Evolutionary conservation across 139 green algal genomes (phyloP), one percentile per base, ranked within the genome.

Genomic region (Coelastrella sp.): DNA sequence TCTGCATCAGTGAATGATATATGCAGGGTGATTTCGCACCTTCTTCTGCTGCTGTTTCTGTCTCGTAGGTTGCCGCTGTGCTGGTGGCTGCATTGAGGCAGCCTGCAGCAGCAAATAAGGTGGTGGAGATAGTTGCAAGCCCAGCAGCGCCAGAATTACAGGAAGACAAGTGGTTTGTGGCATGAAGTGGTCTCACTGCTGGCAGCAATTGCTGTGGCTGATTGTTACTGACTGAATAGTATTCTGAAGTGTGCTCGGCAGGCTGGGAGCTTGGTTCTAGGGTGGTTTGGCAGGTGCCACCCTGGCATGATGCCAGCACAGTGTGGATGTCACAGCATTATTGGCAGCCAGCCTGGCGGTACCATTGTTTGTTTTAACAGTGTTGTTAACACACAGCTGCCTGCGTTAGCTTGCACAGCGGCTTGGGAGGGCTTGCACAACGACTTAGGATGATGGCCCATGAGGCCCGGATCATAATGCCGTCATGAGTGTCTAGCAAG

Each of bases 71-170:
- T 70, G 95, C 95, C 5, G 92, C 93, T 8, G 82, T 94, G 11
- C 91, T 92, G 84, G 92, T 97, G 68, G 92, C 93, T 27, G 95
- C 95, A 0, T 91, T 96, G 80, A 87, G 27, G 57, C 91, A 96
- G 80, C 82, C 84, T 0, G 82, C 88, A 7, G 95, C 96, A 7
- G 61, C 25, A 7, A 89, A 94, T 87, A 96, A 95, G 84, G 93
- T 98, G 87, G 70, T 95, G 56, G 94, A 96, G 85, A 90, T 94
- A 0, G 88, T 95, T 35, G 81, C 94, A 56, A 90, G n/a, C 87
- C 92, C 84, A 15, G 10, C 25, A 19, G 92, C 92, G 22, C 75
- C 89, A 11, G 10, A 56, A 24, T 58, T 94, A 15, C 59, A 25
- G 4, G 17, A 82, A 7, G 92, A 90, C 11, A 58, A 85, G 49